Percentiles rank a stretch among this genome's conserved stretches.
Evolutionary conservation across 1,284 basidiomycete species (phyloP).

Genomic region (Apiotrichum montevideense): DNA sequence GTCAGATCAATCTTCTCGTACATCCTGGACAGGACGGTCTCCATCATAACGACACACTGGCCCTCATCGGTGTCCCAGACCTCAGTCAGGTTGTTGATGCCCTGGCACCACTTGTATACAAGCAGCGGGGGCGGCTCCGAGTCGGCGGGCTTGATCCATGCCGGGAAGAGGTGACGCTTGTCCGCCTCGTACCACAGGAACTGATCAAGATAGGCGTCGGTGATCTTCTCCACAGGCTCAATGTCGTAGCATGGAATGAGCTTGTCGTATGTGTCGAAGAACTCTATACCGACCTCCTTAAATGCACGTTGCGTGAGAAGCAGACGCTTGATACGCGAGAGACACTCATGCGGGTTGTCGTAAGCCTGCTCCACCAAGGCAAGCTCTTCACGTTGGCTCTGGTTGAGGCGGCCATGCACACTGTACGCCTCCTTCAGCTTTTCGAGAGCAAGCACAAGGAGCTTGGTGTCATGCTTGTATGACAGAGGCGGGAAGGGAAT

Average conservation of each 20-base stretch:
- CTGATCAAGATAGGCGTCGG: conserved; percentile 90
- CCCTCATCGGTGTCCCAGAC: conserved; percentile 96
- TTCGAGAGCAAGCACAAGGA: conserved; percentile 88
- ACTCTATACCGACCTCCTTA: conserved; percentile 88
- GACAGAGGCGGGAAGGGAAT: conserved; percentile 97
- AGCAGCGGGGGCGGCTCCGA: conserved; percentile 92
- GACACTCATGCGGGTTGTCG: conserved; percentile 53
- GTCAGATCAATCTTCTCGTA: conserved; percentile 98
- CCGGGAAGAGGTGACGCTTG: conserved; percentile 90
- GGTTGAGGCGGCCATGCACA: conserved; percentile 93
- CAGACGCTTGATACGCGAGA: conserved; percentile 93
- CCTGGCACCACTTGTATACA: conserved; percentile 75
- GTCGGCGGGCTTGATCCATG: conserved; percentile 96
- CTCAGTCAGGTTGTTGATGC: conserved; percentile 62
- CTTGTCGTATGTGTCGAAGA: conserved; percentile 86
- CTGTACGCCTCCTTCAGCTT: conserved; percentile 97
- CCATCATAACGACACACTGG: conserved; percentile 95
- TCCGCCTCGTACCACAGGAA: conserved; percentile 72
- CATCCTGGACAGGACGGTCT: conserved; percentile 89
- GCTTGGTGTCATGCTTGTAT: conserved; percentile 96
- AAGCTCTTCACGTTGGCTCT: conserved; percentile 91
- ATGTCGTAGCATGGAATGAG: conserved; percentile 97
- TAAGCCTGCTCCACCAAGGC: conserved; percentile 96
- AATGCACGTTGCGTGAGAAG: conserved; percentile 92
- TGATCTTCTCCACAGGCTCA: conserved; percentile 97